A percentile compares a stretch with the other conserved stretches of the same genome.
Evolutionary conservation across 202 grass and related monocot genomes (phyloP).

Genomic region (Schoenoplectus tabernaemontani): DNA sequence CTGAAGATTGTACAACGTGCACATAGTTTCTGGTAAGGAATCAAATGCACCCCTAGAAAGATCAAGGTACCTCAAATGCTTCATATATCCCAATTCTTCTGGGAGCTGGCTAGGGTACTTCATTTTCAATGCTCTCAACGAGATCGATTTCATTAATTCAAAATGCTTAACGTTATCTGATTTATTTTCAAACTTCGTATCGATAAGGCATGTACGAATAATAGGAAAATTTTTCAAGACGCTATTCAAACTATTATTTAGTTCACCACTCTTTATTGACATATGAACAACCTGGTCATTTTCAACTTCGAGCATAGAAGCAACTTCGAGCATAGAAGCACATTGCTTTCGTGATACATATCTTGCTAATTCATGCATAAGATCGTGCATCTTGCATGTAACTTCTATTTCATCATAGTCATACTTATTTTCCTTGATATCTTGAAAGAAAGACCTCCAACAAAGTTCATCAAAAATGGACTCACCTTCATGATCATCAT

Average conservation of each 20-base stretch:
- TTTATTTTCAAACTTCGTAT: neutral
- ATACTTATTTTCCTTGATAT: no score
- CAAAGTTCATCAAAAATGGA: neutral
- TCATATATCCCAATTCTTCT: neutral
- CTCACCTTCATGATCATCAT: neutral
- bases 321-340: neutral
- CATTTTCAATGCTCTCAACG: neutral
- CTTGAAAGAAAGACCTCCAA: slow-evolving; percentile 20
- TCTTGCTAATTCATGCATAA: slow-evolving; percentile 25
- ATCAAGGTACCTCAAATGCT: neutral
- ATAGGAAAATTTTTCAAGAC: neutral
- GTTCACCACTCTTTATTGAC: neutral
- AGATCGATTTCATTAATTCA: neutral
- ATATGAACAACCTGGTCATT: neutral
- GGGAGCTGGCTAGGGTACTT: no score
- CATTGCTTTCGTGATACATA: slow-evolving; percentile 3
- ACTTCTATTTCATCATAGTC: no score
- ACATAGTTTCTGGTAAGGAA: neutral
- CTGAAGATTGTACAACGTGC: neutral
- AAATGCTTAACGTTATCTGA: neutral
- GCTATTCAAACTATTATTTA: neutral
- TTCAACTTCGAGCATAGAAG: no score
- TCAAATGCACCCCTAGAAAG: neutral
- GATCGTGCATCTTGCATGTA: slow-evolving; percentile 1
- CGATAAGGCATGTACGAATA: neutral